Percentiles rank a stretch among this genome's conserved stretches.
phyloP scores from a whole-genome alignment of 768 basidiomycete species.

The Boletus rubescentipes region DNA sequence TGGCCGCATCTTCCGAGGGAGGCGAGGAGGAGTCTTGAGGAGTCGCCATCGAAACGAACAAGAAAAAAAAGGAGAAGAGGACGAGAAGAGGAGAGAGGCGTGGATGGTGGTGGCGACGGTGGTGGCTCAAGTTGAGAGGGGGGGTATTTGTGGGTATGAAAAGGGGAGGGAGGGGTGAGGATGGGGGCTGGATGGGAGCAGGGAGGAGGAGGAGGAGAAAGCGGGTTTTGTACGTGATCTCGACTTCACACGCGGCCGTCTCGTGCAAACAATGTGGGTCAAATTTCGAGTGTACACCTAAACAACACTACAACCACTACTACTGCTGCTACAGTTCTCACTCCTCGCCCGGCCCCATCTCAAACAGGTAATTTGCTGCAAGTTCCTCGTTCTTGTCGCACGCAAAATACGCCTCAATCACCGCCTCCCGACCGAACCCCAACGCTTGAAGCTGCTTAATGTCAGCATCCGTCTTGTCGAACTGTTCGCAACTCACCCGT shows the following conservation, averaged over 20 bases:
- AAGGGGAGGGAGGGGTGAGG: slow-evolving; percentile 8
- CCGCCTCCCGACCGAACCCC: slow-evolving; percentile 81
- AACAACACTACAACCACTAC: neutral
- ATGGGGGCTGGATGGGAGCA: neutral
- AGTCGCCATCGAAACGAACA: slow-evolving; percentile 23
- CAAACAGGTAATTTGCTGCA: slow-evolving; percentile 93
- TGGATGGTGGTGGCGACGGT: neutral
- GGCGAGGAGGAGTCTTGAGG: slow-evolving; percentile 18
- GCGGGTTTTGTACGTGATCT: slow-evolving; percentile 33
- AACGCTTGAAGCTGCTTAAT: slow-evolving; percentile 69
- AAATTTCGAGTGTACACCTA: neutral
- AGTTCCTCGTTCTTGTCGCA: slow-evolving; percentile 98
- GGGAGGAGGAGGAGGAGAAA: slow-evolving; percentile 11
- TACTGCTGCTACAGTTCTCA: too few relatives aligned
- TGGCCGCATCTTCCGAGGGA: slow-evolving; percentile 12
- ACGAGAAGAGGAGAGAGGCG: neutral
- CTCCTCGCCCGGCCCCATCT: slow-evolving; percentile 25
- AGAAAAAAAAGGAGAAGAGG: neutral
- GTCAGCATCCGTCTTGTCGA: slow-evolving; percentile 1
- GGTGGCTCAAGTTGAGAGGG: neutral
- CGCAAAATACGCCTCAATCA: slow-evolving; percentile 88
- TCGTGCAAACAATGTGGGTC: slow-evolving; percentile 29
- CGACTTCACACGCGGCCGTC: slow-evolving; percentile 27
- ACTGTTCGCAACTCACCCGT: slow-evolving; percentile 57
- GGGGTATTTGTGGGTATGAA: slow-evolving; percentile 33